Percentiles rank a stretch among this genome's conserved stretches.
phyloP scores from a whole-genome alignment of 352 stramenopile species.

The Phytophthora sp. region DNA sequence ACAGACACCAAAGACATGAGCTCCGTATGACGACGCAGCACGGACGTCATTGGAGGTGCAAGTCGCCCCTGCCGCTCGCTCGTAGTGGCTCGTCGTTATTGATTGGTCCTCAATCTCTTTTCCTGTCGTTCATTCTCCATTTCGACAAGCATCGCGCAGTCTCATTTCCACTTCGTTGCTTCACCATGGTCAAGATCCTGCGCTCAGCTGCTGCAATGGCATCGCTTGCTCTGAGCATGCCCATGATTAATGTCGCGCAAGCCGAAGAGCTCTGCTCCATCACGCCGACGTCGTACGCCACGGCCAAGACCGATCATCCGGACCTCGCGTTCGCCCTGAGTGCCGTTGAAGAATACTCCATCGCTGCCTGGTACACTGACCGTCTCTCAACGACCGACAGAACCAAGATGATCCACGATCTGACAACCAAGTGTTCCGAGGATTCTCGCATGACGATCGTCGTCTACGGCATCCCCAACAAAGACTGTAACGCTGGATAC shows the following conservation, averaged over 20 bases:
- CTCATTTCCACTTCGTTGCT: slow-evolving; percentile 8
- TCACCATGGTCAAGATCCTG: slow-evolving; percentile 29
- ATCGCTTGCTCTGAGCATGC: slow-evolving; percentile 21
- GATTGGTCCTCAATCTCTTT: slow-evolving; percentile 9
- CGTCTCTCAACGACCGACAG: slow-evolving; percentile 37
- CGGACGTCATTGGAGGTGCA: slow-evolving; percentile 8
- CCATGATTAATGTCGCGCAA: slow-evolving; percentile 5
- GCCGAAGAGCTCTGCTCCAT: slow-evolving; percentile 47
- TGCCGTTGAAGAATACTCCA: slow-evolving; percentile 40
- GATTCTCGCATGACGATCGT: slow-evolving; percentile 52
- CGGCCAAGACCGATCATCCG: slow-evolving; percentile 39
- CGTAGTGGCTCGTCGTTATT: slow-evolving; percentile 11
- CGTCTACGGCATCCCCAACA: slow-evolving; percentile 78
- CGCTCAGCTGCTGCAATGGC: slow-evolving; percentile 11
- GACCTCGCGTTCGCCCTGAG: slow-evolving; percentile 44
- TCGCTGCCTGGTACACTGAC: slow-evolving; percentile 65
- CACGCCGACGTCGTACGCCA: slow-evolving; percentile 42
- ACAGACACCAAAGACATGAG: slow-evolving; percentile 31
- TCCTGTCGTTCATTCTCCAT: slow-evolving; percentile 18
- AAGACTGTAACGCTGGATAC: slow-evolving; percentile 69
- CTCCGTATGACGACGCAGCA: slow-evolving; percentile 10
- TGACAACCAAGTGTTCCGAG: slow-evolving; percentile 39
- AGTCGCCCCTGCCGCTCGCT: no score
- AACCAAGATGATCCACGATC: slow-evolving; percentile 24
- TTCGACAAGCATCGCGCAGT: slow-evolving; percentile 16